These are phyloP conservation scores for Ceratocystis ficicola DNA, from an alignment of 2,329 filamentous ascomycete genomes.

Conservation along the genomic window DNA sequence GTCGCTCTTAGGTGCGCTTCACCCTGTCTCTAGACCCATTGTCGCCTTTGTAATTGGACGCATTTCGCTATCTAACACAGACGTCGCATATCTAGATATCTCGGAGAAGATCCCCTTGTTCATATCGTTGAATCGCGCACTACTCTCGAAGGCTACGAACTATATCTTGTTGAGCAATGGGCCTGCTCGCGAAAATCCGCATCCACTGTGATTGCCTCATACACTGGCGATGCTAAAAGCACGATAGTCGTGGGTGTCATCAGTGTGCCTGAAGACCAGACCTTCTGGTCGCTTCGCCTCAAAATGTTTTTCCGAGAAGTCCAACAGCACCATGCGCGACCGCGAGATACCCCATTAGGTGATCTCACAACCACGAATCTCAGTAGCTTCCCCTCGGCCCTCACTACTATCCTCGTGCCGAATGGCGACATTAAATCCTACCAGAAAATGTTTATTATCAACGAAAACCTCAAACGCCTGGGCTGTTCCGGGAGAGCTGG, in stretches of 20 bases:
- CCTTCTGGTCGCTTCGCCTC: conserved; percentile 64
- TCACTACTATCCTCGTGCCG: conserved; percentile 84
- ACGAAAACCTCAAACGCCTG: conserved; percentile 83
- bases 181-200: conserved; percentile 82
- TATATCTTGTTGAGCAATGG: conserved; percentile 96
- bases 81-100: conserved; percentile 41
- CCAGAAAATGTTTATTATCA: conserved; percentile 77
- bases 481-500: conserved; percentile 85
- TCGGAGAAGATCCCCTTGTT: conserved; percentile 73
- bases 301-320: conserved; percentile 77
- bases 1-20: conserved; percentile 42
- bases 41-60: neutral
- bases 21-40: neutral
- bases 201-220: conserved; percentile 83
- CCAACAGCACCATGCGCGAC: conserved; percentile 70
- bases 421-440: conserved; percentile 74
- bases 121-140: conserved; percentile 59
- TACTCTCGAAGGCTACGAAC: conserved; percentile 69
- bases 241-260: conserved; percentile 68
- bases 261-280: conserved; percentile 68
- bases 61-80: neutral
- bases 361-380: conserved; percentile 90
- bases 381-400: conserved; percentile 76
- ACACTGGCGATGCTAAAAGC: conserved; percentile 75
- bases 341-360: conserved; percentile 69